phyloP scores from a whole-genome alignment of 2,329 filamentous ascomycete genomes.

The Fusarium sp. region DNA sequence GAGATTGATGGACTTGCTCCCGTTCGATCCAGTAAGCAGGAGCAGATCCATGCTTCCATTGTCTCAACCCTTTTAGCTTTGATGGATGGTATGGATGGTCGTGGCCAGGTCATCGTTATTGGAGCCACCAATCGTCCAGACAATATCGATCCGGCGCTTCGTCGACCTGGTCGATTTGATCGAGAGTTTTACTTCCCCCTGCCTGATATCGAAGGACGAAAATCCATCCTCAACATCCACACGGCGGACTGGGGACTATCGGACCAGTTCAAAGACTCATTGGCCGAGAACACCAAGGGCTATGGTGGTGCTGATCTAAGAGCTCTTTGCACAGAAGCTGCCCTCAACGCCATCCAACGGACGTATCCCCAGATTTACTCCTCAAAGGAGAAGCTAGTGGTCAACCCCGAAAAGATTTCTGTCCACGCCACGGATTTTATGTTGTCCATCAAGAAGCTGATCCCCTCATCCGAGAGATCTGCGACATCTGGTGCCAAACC shows the following conservation, averaged over 20 bases:
- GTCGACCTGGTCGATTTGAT: constrained; percentile 93
- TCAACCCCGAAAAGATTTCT: constrained; percentile 84
- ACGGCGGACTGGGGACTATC: constrained; percentile 92
- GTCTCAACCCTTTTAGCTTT: constrained; percentile 92
- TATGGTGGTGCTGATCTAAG: constrained; percentile 96
- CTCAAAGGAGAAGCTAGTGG: constrained; percentile 87
- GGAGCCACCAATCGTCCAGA: constrained; percentile 98
- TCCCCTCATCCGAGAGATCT: constrained; percentile 93
- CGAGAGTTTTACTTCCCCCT: constrained; percentile 98
- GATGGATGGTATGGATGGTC: constrained; percentile 99
- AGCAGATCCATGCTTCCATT: constrained; percentile 98
- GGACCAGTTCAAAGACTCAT: constrained; percentile 79
- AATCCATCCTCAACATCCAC: constrained; percentile 92
- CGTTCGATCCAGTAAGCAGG: constrained; percentile 96
- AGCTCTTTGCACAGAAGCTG: constrained; percentile 94
- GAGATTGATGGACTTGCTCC: constrained; percentile 98
- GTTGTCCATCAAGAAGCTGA: constrained; percentile 94
- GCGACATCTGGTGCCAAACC: constrained; percentile 85
- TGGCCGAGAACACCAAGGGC: constrained; percentile 91
- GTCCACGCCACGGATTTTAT: constrained; percentile 96
- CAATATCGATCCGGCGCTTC: constrained; percentile 94
- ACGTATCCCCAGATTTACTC: constrained; percentile 97
- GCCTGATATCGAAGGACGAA: constrained; percentile 81
- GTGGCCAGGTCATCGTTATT: constrained; percentile 97
- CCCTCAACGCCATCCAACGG: constrained; percentile 93